Base-by-base conservation (phyloP, 306 rosid species). In the Casuarina equisetifolia region DNA sequence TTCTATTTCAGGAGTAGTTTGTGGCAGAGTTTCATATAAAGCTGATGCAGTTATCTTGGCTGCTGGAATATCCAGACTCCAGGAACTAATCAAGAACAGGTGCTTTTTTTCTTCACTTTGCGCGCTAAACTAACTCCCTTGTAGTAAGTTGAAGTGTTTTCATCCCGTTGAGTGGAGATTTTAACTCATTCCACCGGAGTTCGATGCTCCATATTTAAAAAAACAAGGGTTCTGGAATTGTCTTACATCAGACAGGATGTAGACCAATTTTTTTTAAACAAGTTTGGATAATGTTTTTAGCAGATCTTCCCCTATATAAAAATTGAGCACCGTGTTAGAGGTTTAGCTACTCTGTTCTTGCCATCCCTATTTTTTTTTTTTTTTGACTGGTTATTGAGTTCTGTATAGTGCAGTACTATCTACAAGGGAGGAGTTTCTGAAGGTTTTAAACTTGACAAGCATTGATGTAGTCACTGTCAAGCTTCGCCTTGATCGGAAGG, bases 21-120 rank as follows among this genome's bases (percentile, higher is more conserved):
- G 86, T 51, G 83, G 84, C 53, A 45, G 39, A 68, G 82, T 45
- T 73, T 74, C 49, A 12, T 80, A 69, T 36, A 72, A 75, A 51
- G 89, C 89, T 45, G 90, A 89, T 84, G 92, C 89, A 35, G 85
- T 89, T 66, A 74, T 89, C 67, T 59, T 86, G 48, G 90, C 92
- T 2, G 75, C 79, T 25, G 87, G 80, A 75, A 82, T 89, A 55
- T 81, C 89, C 74, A 40, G 83, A 5, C 80, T 89, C 61, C 89
- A 89, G 74, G 84, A 89, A 72, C 74, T 86, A 57, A 63, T 86
- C 62, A 81, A 80, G 72, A 76, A 76, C 25, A 84, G 87, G 92
- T 89, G 74, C 67, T 35, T 57, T 51, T 4, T 75, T 66, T 39
- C 68, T 50, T 12, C 8, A 74, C 42, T 67, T 66, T 50, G 36